These are phyloP conservation scores for Rhizopogon roseolus DNA, from an alignment of 768 basidiomycete genomes.

Conservation along the genomic window DNA sequence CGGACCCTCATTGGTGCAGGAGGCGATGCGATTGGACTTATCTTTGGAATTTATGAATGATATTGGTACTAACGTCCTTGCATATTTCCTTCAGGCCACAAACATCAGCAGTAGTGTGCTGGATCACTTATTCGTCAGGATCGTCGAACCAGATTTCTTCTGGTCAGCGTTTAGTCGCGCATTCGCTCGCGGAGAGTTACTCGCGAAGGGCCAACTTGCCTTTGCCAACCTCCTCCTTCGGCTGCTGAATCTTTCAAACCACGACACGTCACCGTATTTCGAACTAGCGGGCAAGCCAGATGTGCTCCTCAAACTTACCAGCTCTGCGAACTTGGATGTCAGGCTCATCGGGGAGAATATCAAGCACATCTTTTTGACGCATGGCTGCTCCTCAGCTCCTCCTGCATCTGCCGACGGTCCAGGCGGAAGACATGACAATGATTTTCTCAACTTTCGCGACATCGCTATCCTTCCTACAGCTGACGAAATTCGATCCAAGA, in stretches of 20 bases:
- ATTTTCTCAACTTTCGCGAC: conserved; percentile 48
- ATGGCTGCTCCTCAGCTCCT: conserved; percentile 9
- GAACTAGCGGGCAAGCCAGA: conserved; percentile 23
- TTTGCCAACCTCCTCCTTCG: conserved; percentile 47
- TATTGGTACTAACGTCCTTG: conserved; percentile 26
- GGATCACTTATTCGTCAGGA: conserved; percentile 26
- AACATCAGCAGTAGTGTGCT: conserved; percentile 36
- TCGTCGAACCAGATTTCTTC: conserved; percentile 44
- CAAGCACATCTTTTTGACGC: conserved; percentile 25
- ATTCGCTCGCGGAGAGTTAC: conserved; percentile 22
- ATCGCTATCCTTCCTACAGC: conserved; percentile 56
- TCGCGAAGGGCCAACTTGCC: conserved; percentile 25
- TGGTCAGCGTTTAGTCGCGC: conserved; percentile 29
- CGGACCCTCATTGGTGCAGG: conserved; percentile 32
- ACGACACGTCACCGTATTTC: conserved; percentile 28
- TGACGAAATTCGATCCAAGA: conserved; percentile 41
- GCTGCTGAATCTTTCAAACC: conserved; percentile 31
- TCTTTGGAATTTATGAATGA: conserved; percentile 34
- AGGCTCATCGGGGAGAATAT: conserved; percentile 31
- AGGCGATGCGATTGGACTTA: conserved; percentile 31
- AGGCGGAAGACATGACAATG: conserved; percentile 63
- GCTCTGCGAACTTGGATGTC: conserved; percentile 15
- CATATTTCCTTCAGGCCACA: conserved; percentile 31
- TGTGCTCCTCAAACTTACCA: conserved; percentile 16
- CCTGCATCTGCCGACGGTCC: conserved; percentile 29